Evolutionary conservation across 129 eudicot species (phyloP), one percentile per base, ranked within the genome.

Genomic region (Scalesia atractyloides): DNA sequence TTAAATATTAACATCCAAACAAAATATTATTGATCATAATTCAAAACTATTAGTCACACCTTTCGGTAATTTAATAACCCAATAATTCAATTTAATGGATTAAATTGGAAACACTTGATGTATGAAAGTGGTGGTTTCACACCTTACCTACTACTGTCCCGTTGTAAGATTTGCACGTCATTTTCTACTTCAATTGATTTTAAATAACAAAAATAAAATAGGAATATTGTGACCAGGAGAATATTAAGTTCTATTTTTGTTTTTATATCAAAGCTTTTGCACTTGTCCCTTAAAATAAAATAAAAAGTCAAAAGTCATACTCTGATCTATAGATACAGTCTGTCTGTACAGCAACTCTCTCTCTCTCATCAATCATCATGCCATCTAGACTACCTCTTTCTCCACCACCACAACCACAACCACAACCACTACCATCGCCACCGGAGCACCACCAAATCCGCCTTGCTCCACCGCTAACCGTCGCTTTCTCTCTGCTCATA

Each of bases 401-500:
- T 60, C 73, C 77, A 39, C 51, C 79, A 1, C 72, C 74, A 36
- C 75, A 8, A 34, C n/a, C n/a, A n/a, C n/a, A n/a, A n/a, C n/a
- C n/a, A 36, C 39, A 79, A 34, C 78, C 86, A 33, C 84, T 37
- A 12, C 62, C 78, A 24, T 53, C 88, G 36, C 84, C 46, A 68
- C 76, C 16, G 48, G 78, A 61, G 69, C 76, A 43, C 58, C 73
- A 57, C 69, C 4, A 20, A 67, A 64, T 2, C 68, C 48, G 46
- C 50, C 73, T 79, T 16, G 15, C 64, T 3, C 82, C 96, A 0
- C 86, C 89, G 43, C 48, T 81, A 18, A 66, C 86, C 39, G 74
- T 84, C 9, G 86, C 89, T 26, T 81, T 88, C 87, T 83, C 91
- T 3, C 64, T 84, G 67, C 80, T 95, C 66, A 43, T 90, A 48